Conservation (phyloP, 345 rosid species). For the Brassica nigra region DNA sequence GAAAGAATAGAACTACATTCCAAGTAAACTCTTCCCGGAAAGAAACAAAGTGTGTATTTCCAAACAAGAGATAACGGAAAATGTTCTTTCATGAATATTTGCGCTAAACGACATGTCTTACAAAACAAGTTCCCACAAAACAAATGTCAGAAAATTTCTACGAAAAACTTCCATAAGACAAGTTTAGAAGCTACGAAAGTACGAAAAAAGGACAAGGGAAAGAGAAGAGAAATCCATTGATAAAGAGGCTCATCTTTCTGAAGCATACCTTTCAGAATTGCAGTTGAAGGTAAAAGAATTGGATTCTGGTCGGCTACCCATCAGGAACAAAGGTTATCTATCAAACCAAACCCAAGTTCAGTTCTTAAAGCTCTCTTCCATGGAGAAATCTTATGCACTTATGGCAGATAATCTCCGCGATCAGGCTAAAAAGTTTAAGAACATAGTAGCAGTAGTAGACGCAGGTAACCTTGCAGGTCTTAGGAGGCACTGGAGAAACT, state of each 20-base stretch:
- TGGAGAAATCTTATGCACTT: slow-evolving; percentile 65
- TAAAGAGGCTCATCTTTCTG: slow-evolving; percentile 51
- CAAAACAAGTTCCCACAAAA: too few relatives aligned
- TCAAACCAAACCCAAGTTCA: slow-evolving; percentile 24
- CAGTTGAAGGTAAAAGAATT: slow-evolving; percentile 87
- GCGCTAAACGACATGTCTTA: too few relatives aligned
- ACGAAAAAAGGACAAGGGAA: background rate
- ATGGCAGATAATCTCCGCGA: slow-evolving; percentile 45
- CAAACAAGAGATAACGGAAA: too few relatives aligned
- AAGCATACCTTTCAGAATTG: slow-evolving; percentile 63
- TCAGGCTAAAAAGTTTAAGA: too few relatives aligned
- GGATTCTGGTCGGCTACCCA: slow-evolving; percentile 56
- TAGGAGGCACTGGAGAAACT: slow-evolving; percentile 68
- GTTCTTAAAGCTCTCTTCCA: slow-evolving; percentile 61
- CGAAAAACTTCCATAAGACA: too few relatives aligned
- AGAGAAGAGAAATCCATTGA: slow-evolving; percentile 60
- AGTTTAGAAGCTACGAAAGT: too few relatives aligned
- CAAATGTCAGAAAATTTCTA: too few relatives aligned
- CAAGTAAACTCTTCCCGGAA: too few relatives aligned
- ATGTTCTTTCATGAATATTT: too few relatives aligned
- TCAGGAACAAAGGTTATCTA: background rate
- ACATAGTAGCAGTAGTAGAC: slow-evolving; percentile 78
- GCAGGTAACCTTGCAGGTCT: slow-evolving; percentile 67
- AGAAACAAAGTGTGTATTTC: too few relatives aligned
- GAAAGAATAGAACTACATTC: too few relatives aligned